phyloP scores from a whole-genome alignment of 352 stramenopile species.

The Phytophthora syringae region DNA sequence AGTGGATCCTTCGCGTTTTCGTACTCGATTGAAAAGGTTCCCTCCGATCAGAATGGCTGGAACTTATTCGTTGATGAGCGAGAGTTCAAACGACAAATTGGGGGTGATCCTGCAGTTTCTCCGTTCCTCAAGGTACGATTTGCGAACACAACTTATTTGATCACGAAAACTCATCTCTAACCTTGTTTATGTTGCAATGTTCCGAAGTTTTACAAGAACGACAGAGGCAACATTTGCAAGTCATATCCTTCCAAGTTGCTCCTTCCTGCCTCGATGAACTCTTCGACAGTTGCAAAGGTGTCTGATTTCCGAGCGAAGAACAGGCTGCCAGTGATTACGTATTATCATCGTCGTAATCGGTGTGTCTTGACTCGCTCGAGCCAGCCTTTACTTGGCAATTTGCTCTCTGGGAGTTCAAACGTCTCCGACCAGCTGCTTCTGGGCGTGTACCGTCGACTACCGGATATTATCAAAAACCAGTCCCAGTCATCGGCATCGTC shows the following conservation, averaged over 20 bases:
- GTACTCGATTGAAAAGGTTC: constrained; percentile 51
- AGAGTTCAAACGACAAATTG: constrained; percentile 84
- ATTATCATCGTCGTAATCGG: constrained; percentile 77
- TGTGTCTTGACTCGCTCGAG: constrained; percentile 85
- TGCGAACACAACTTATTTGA: not conserved
- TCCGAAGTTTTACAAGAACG: constrained; percentile 79
- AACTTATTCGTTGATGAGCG: constrained; percentile 75
- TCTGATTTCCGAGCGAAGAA: constrained; percentile 88
- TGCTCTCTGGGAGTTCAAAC: constrained; percentile 75
- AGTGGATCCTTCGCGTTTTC: constrained; percentile 78
- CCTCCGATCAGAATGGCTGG: constrained; percentile 72
- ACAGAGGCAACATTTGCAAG: constrained; percentile 79
- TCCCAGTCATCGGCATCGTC: constrained; percentile 66
- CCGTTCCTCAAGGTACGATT: constrained; percentile 74
- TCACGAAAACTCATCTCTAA: constrained; percentile 1
- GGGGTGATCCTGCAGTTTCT: constrained; percentile 56
- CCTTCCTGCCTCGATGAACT: constrained; percentile 74
- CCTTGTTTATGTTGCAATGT: not conserved
- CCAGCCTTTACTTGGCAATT: constrained; percentile 79
- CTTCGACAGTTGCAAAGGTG: constrained; percentile 68
- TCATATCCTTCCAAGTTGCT: constrained; percentile 87
- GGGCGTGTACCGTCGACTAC: constrained; percentile 76
- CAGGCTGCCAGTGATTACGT: constrained; percentile 87
- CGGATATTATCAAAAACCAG: constrained; percentile 84
- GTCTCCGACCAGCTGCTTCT: constrained; percentile 81